A percentile compares a stretch with the other conserved stretches of the same genome.
phyloP scores from a whole-genome alignment of 495 filamentous ascomycete genomes.

The Evernia prunastri region DNA sequence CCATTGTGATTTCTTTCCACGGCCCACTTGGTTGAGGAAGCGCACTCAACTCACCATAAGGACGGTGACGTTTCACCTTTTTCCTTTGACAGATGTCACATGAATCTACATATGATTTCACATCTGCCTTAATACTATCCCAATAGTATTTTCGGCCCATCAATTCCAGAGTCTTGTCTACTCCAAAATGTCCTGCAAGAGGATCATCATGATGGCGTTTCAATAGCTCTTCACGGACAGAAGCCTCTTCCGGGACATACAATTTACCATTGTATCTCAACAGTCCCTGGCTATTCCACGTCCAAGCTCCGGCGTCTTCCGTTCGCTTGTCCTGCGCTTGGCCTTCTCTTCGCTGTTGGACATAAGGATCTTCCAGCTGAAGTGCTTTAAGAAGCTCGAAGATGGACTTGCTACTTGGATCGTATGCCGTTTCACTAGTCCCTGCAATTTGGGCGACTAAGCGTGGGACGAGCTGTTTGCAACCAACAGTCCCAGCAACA shows the following conservation, averaged over 20 bases:
- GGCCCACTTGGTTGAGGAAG: conserved; percentile 4
- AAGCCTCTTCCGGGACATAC: neutral
- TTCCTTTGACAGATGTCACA: conserved; percentile 15
- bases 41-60: conserved; percentile 17
- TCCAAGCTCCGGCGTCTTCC: neutral
- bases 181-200: conserved; percentile 19
- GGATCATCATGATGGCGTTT: conserved; percentile 8
- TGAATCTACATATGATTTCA: conserved; percentile 3
- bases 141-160: conserved; percentile 19
- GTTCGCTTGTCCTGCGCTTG: too few relatives aligned
- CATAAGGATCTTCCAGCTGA: too few relatives aligned
- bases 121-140: neutral
- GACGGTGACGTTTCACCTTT: conserved; percentile 13
- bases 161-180: conserved; percentile 5
- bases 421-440: neutral
- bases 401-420: too few relatives aligned
- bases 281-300: neutral
- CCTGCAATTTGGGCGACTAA: neutral
- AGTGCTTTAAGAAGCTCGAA: too few relatives aligned
- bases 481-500: conserved; percentile 7
- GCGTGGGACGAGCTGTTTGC: conserved; percentile 7
- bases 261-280: neutral
- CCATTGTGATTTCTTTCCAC: conserved; percentile 20
- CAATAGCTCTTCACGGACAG: neutral
- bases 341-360: too few relatives aligned